Percentiles rank a stretch among this genome's conserved stretches.
Conservation (phyloP, 768 basidiomycete genomes). For the Pleurotus pulmonarius region DNA sequence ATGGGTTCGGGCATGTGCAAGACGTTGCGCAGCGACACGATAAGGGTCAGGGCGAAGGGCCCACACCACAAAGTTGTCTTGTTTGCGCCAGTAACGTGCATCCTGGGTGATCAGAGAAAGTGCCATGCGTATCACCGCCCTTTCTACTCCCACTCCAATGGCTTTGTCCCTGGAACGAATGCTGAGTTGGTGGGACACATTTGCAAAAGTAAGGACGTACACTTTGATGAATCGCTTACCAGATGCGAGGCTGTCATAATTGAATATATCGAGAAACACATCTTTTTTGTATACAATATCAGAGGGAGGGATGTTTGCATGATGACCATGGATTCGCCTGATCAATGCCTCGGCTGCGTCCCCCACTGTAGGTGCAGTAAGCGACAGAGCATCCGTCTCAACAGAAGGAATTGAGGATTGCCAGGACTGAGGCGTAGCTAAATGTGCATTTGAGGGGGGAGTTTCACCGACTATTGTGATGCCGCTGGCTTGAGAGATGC, state of each 20-base stretch:
- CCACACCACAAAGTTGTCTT: neutral
- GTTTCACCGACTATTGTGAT: too few relatives aligned
- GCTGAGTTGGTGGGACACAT: neutral
- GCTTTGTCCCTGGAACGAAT: neutral
- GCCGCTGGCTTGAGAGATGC: too few relatives aligned
- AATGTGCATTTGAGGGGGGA: slow-evolving; percentile 8
- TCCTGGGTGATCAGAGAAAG: neutral
- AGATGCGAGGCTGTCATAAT: neutral
- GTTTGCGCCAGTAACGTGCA: neutral
- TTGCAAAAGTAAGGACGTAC: neutral
- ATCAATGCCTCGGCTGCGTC: neutral
- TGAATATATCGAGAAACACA: neutral
- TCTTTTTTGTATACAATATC: neutral
- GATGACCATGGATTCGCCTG: neutral
- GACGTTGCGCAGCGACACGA: neutral
- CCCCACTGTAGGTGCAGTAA: neutral
- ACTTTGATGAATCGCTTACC: neutral
- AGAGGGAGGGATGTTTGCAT: neutral
- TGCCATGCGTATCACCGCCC: neutral
- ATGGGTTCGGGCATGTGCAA: neutral
- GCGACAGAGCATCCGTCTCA: neutral
- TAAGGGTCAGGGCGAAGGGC: neutral
- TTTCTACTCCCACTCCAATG: neutral
- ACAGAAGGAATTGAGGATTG: neutral
- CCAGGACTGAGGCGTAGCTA: too few relatives aligned